Evolutionary conservation across 2,329 filamentous ascomycete species (phyloP).

Genomic region (Trichoderma atrobrunneum): DNA sequence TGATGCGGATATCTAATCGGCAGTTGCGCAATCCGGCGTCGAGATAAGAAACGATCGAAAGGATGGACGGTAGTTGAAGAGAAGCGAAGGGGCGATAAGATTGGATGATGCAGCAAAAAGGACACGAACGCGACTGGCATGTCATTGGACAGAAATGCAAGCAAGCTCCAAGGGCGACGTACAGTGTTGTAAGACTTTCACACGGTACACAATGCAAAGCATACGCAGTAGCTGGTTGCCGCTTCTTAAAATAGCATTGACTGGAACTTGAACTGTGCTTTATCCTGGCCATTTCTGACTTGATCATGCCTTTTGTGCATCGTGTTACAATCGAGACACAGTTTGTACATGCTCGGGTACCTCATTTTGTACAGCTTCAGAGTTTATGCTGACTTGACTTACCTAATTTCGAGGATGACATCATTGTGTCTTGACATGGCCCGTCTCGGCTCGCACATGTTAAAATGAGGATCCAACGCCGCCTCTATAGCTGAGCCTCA

Average conservation of each 20-base stretch:
- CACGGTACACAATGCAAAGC: not conserved
- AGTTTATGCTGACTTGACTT: not conserved
- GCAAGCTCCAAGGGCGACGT: not conserved
- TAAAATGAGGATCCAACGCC: too few relatives aligned
- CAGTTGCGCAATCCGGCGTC: not conserved
- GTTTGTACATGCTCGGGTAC: not conserved
- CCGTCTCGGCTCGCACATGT: too few relatives aligned
- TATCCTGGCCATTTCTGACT: not conserved
- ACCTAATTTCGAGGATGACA: not conserved
- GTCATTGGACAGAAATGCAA: slow-evolving; percentile 22
- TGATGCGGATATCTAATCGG: not conserved
- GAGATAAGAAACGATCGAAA: not conserved
- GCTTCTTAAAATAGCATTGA: not conserved
- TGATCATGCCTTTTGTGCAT: not conserved
- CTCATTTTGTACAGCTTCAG: not conserved
- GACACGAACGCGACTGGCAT: slow-evolving; percentile 27
- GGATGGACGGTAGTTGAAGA: not conserved
- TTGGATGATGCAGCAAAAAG: slow-evolving; percentile 23
- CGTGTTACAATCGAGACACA: not conserved
- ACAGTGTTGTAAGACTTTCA: not conserved
- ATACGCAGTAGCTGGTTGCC: not conserved
- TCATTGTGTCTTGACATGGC: not conserved
- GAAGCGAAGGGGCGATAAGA: slow-evolving; percentile 9
- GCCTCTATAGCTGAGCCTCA: too few relatives aligned
- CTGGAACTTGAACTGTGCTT: not conserved